phyloP scores from a whole-genome alignment of 2,329 filamentous ascomycete species.

The Apiospora marii region DNA sequence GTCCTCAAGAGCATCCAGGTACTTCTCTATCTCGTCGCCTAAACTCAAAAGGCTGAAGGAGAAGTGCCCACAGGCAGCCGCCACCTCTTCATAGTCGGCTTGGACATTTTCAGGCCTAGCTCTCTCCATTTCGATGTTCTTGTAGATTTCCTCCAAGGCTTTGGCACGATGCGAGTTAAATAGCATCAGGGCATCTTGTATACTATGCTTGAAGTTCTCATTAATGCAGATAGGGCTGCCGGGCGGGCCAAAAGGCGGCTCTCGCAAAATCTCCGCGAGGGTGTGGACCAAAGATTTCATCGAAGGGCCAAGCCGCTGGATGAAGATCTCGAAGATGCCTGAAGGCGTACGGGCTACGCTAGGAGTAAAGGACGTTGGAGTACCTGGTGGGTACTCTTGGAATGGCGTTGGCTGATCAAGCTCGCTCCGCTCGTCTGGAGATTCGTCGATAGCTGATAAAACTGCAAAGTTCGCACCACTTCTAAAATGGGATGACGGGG shows the following conservation, averaged over 20 bases:
- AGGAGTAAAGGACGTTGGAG: conserved; percentile 31
- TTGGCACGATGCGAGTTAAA: conserved; percentile 79
- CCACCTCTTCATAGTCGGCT: conserved; percentile 95
- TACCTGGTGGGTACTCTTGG: conserved; percentile 25
- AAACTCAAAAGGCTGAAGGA: conserved; percentile 91
- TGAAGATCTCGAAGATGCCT: conserved; percentile 93
- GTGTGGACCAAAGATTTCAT: conserved; percentile 97
- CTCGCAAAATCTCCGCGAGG: conserved; percentile 84
- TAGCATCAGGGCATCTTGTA: conserved; percentile 80
- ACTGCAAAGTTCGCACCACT: conserved; percentile 50
- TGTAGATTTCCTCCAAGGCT: conserved; percentile 82
- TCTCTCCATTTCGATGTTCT: conserved; percentile 75
- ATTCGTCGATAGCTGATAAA: conserved; percentile 70
- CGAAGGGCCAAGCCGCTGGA: conserved; percentile 85
- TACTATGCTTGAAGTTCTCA: conserved; percentile 79
- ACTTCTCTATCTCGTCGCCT: conserved; percentile 85
- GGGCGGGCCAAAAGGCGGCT: conserved; percentile 80
- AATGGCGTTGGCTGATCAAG: conserved; percentile 48
- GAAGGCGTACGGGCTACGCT: conserved; percentile 65
- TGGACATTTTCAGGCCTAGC: conserved; percentile 77
- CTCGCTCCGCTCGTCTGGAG: conserved; percentile 62
- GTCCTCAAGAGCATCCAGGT: conserved; percentile 85
- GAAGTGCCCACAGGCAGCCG: conserved; percentile 97
- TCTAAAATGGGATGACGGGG: conserved; percentile 40
- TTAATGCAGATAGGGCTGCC: conserved; percentile 77